Evolutionary conservation across 257 asterid species (phyloP), one percentile per base, ranked within the genome.

Genomic region (Agastache rugosa): DNA sequence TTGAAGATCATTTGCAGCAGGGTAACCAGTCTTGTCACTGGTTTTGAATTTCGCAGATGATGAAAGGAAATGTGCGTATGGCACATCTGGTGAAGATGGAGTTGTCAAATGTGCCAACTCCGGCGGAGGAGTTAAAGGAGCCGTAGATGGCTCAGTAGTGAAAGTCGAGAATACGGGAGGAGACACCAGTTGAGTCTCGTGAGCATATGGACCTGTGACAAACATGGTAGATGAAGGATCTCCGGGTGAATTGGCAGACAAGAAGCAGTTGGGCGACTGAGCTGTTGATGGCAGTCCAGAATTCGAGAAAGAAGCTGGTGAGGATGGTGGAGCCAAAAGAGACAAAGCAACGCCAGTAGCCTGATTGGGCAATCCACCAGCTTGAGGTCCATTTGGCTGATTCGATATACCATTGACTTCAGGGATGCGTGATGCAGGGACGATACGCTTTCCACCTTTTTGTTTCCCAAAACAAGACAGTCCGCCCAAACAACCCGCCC

Each of bases 401-500:
- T 86, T 93, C 35, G 87, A 72, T 23, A 77, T 67, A 27, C 83
- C 75, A 77, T 85, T 91, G 71, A 88, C 74, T 65, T 93, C 97
- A 12, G 93, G 88, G 15, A 87, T 82, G 78, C 96, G 97, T 35
- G 96, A 84, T 16, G 96, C 85, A 23, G 98, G 98, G 17, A 88
- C 95, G n/a, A 93, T 86, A 50, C 98, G 97, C 75, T 81, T 93
- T 80, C 95, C 94, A 27, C 97, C 97, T 73, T 90, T 92, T 83
- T 91, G 97, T 72, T 89, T 92, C 67, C 92, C 81, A 44, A 94
- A 90, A 81, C 93, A 94, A 42, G 96, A 84, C 45, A 94, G 81
- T 76, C 98, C 95, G 72, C 91, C 91, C 89, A 82, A 91, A 80
- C 97, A 90, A 71, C 92, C 92, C 68, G 80, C 86, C 98, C 97